Evolutionary conservation across 768 basidiomycete species (phyloP).

Genomic region (Rhodotorula babjevae): DNA sequence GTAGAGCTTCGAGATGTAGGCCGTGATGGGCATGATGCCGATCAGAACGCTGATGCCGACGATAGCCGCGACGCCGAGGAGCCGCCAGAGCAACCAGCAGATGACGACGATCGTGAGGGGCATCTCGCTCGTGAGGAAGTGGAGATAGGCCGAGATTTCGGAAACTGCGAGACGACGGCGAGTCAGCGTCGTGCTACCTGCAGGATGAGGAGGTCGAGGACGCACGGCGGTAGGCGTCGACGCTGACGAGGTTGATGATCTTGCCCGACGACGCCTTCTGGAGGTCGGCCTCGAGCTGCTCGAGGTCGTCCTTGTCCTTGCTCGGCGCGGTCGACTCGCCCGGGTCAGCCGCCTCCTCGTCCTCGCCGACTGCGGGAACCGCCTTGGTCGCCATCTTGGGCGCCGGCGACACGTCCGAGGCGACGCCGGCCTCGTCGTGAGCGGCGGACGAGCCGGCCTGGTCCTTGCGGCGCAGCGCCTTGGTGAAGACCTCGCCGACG

Average conservation of each 20-base stretch:
- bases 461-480: conserved; percentile 49
- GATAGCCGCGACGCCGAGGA: conserved; percentile 41
- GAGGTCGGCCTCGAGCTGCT: conserved; percentile 7
- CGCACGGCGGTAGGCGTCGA: conserved; percentile 37
- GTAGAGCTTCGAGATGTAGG: conserved; percentile 34
- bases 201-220: neutral
- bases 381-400: neutral
- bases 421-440: neutral
- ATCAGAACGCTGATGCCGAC: conserved; percentile 41
- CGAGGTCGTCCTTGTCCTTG: conserved; percentile 15
- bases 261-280: conserved; percentile 39
- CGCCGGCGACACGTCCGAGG: too few species aligned
- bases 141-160: conserved; percentile 40
- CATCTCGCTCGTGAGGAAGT: conserved; percentile 40
- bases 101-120: conserved; percentile 30
- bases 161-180: conserved; percentile 11
- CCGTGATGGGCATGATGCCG: conserved; percentile 38
- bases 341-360: neutral
- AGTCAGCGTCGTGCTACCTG: neutral
- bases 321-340: neutral
- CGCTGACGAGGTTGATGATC: conserved; percentile 43
- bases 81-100: conserved; percentile 20
- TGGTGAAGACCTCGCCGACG: conserved; percentile 49
- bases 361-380: neutral
- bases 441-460: conserved; percentile 41